Percentiles rank a stretch among this genome's conserved stretches.
These are phyloP conservation scores for Prunus kanzakura DNA, from an alignment of 306 rosid genomes.

Conservation along the genomic window DNA sequence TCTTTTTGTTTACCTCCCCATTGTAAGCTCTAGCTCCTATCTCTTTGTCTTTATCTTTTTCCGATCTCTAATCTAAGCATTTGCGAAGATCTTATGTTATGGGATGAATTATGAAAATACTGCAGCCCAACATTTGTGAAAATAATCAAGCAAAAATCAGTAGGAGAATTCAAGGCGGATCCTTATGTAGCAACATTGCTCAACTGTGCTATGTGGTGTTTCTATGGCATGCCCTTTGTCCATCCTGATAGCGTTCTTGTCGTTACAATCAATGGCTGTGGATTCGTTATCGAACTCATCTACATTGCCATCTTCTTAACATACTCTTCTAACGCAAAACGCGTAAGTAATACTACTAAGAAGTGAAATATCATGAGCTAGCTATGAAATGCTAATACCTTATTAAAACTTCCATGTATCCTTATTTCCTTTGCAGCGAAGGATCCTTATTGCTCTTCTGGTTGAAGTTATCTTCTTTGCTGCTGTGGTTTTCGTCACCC, in stretches of 20 bases:
- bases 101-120: neutral
- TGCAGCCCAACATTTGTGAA: constrained; percentile 52
- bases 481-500: too few species aligned
- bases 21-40: constrained; percentile 24
- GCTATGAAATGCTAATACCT: too few species aligned
- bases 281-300: constrained; percentile 39
- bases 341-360: constrained; percentile 26
- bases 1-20: constrained; percentile 58
- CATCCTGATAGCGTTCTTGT: constrained; percentile 51
- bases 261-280: constrained; percentile 42
- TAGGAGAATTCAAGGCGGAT: too few species aligned
- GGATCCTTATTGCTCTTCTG: constrained; percentile 27
- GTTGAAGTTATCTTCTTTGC: constrained; percentile 3
- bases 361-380: too few species aligned
- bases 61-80: too few species aligned
- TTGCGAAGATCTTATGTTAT: neutral
- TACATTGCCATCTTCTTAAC: constrained; percentile 46
- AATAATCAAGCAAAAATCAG: too few species aligned
- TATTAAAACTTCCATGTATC: too few species aligned
- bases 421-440: constrained; percentile 37
- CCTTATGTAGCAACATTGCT: too few species aligned
- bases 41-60: neutral
- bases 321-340: constrained; percentile 36
- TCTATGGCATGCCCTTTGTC: constrained; percentile 6
- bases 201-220: too few species aligned